A percentile compares a stretch with the other conserved stretches of the same genome.
phyloP scores from a whole-genome alignment of 768 basidiomycete genomes.

The Hygrocybe coccinea region DNA sequence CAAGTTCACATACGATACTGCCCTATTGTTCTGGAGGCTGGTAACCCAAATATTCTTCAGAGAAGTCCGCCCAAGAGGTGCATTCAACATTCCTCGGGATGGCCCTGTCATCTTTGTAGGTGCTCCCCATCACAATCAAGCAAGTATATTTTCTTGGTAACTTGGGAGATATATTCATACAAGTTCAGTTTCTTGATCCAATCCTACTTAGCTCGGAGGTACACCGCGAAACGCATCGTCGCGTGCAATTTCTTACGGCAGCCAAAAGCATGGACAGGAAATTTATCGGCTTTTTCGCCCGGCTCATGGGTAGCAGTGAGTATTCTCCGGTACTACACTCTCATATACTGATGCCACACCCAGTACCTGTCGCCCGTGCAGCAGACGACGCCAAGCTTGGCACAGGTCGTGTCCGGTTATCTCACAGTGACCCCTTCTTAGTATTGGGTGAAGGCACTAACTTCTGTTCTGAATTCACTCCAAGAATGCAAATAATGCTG shows the following conservation, averaged over 20 bases:
- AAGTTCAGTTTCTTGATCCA: constrained; percentile 82
- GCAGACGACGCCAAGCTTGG: constrained; percentile 80
- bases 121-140: constrained; percentile 91
- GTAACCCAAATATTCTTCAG: constrained; percentile 94
- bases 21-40: constrained; percentile 78
- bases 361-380: constrained; percentile 92
- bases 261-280: constrained; percentile 81
- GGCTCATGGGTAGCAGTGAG: constrained; percentile 85
- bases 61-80: constrained; percentile 89
- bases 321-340: constrained; percentile 8
- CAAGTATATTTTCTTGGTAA: constrained; percentile 24
- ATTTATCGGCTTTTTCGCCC: constrained; percentile 74
- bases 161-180: constrained; percentile 12
- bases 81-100: constrained; percentile 87
- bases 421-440: constrained; percentile 72
- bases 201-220: constrained; percentile 81
- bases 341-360: constrained; percentile 8
- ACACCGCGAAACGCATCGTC: constrained; percentile 73
- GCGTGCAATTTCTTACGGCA: constrained; percentile 83
- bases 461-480: constrained; percentile 68
- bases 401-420: constrained; percentile 64
- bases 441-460: constrained; percentile 76
- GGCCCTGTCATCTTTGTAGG: constrained; percentile 92
- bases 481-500: constrained; percentile 82
- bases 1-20: constrained; percentile 53